Conservation (phyloP, 1,284 basidiomycete genomes). For the Melampsora medusae region DNA sequence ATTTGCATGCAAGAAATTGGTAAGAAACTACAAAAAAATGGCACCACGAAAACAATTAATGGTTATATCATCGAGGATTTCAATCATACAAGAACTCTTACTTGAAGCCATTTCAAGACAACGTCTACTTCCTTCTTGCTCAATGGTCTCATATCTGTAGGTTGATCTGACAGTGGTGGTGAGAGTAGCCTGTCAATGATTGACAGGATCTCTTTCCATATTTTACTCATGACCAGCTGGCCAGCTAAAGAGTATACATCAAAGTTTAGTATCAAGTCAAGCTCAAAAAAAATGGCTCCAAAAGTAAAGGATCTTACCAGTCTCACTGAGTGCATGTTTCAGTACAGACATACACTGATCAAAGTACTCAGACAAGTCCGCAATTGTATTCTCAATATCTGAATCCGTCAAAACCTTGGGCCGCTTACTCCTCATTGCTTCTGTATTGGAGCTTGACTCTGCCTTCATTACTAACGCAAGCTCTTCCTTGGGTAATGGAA, state of each 20-base stretch:
- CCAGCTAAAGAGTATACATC: constrained; percentile 62
- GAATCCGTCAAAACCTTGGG: constrained; percentile 79
- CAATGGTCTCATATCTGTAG: constrained; percentile 84
- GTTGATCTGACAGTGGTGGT: constrained; percentile 83
- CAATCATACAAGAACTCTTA: constrained; percentile 53
- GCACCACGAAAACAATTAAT: constrained; percentile 35
- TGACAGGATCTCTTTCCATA: constrained; percentile 93
- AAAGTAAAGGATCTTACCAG: constrained; percentile 43
- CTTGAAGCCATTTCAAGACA: constrained; percentile 96
- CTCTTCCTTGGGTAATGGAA: constrained; percentile 48
- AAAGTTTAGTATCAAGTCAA: background rate
- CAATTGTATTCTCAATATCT: constrained; percentile 90
- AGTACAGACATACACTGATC: constrained; percentile 89
- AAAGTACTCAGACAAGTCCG: constrained; percentile 92
- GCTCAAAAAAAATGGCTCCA: background rate
- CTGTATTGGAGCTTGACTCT: constrained; percentile 53
- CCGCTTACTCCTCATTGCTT: constrained; percentile 51
- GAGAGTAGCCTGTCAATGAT: constrained; percentile 86
- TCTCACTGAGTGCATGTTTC: constrained; percentile 77
- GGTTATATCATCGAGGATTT: background rate
- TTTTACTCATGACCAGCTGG: constrained; percentile 84
- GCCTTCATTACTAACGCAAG: constrained; percentile 17
- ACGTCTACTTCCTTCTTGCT: constrained; percentile 95
- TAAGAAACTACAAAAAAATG: constrained; percentile 66
- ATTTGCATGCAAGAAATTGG: constrained; percentile 91